Evolutionary conservation across 495 filamentous ascomycete genomes (phyloP).

Genomic region (Penicillium verhagenii): DNA sequence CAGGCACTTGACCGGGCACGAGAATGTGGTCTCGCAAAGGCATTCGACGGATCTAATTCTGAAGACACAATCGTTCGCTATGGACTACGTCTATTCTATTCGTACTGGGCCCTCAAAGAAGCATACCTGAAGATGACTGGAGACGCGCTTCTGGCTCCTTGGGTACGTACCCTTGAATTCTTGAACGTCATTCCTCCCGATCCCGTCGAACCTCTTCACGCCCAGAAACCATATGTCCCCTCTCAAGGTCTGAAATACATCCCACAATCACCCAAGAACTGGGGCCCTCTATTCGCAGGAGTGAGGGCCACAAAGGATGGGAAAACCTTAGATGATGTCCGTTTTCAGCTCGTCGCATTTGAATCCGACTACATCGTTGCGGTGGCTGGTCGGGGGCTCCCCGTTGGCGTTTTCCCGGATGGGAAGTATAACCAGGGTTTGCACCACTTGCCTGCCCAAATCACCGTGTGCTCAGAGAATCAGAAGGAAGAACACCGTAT

Average conservation of each 20-base stretch:
- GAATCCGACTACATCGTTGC: constrained; percentile 63
- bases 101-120: constrained; percentile 86
- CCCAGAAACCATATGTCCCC: constrained; percentile 2
- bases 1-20: constrained; percentile 23
- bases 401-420: constrained; percentile 24
- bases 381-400: constrained; percentile 44
- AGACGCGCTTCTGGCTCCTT: constrained; percentile 78
- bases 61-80: constrained; percentile 47
- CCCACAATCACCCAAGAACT: constrained; percentile 26
- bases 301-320: constrained; percentile 53
- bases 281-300: constrained; percentile 52
- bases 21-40: constrained; percentile 17
- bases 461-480: background rate
- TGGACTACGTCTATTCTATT: constrained; percentile 76
- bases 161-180: constrained; percentile 71
- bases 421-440: constrained; percentile 1
- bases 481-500: constrained; percentile 6
- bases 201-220: constrained; percentile 21
- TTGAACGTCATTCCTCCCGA: constrained; percentile 58
- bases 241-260: constrained; percentile 6
- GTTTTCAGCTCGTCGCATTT: constrained; percentile 60
- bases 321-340: constrained; percentile 48
- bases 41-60: constrained; percentile 27
- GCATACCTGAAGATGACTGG: constrained; percentile 94
- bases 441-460: constrained; percentile 9